phyloP scores from a whole-genome alignment of 306 rosid species.

The Leucaena leucocephala region DNA sequence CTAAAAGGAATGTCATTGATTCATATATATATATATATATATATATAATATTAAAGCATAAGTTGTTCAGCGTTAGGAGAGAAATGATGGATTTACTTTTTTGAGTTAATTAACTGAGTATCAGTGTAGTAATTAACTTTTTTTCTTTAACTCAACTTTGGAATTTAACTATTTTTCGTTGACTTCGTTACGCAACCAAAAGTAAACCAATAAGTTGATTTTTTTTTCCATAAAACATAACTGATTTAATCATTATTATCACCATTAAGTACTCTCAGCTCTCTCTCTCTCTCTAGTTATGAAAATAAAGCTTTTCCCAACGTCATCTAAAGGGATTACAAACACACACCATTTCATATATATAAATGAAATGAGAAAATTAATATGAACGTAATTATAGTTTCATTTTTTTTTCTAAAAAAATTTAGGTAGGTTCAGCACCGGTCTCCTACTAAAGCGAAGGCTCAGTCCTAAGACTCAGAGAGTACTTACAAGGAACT shows the following conservation, averaged over 20 bases:
- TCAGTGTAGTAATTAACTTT: background rate
- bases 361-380: no score
- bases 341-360: background rate
- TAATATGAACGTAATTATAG: no score
- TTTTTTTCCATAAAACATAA: background rate
- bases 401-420: no score
- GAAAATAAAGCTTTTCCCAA: background rate
- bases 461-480: no score
- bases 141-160: conserved; percentile 3
- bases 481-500: no score
- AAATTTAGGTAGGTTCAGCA: no score
- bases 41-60: background rate
- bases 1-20: background rate
- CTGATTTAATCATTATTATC: background rate
- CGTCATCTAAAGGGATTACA: background rate
- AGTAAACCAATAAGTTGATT: background rate
- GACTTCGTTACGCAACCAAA: background rate
- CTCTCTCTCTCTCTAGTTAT: background rate
- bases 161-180: background rate
- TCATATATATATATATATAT: no score
- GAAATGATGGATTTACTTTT: background rate
- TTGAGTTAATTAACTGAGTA: background rate
- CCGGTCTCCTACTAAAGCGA: no score
- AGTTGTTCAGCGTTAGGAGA: conserved; percentile 2
- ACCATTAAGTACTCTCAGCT: background rate